A percentile compares a stretch with the other conserved stretches of the same genome.
These are phyloP conservation scores for Barbarea vulgaris DNA, from an alignment of 345 rosid species.

Conservation along the genomic window DNA sequence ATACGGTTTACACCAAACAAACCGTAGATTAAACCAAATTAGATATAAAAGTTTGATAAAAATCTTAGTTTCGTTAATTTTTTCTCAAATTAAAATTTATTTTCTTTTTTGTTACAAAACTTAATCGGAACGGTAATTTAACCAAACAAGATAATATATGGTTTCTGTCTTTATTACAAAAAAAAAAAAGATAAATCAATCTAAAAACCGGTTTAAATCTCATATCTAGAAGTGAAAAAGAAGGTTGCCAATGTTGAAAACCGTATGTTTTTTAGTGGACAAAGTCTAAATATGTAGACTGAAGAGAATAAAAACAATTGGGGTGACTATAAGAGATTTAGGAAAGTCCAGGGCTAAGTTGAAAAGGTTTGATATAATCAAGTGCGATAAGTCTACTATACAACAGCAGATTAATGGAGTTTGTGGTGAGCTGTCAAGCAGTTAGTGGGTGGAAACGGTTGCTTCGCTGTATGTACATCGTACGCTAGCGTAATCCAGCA, in stretches of 20 bases:
- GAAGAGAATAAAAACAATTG: not conserved
- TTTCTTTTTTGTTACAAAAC: not conserved
- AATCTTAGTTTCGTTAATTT: not conserved
- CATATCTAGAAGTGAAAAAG: not conserved
- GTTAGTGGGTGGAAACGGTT: conserved; percentile 32
- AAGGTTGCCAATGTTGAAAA: not conserved
- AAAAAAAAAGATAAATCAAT: not conserved
- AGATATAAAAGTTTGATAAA: not conserved
- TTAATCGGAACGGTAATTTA: not conserved
- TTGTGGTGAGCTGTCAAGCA: conserved; percentile 39
- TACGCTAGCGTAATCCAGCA: conserved; percentile 38
- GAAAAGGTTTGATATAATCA: not conserved
- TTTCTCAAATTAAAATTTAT: not conserved
- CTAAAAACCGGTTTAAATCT: not conserved
- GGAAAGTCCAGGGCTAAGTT: not conserved
- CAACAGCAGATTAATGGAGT: not conserved
- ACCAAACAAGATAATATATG: not conserved
- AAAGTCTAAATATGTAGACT: not conserved
- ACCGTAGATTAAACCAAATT: not conserved
- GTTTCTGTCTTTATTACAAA: too few species aligned
- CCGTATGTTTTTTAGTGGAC: not conserved
- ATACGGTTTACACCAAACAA: not conserved
- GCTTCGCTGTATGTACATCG: conserved; percentile 40
- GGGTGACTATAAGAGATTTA: not conserved
- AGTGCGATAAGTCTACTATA: not conserved